Evolutionary conservation across 176 grass and related monocot genomes (phyloP).

Genomic region (Avena atlantica): DNA sequence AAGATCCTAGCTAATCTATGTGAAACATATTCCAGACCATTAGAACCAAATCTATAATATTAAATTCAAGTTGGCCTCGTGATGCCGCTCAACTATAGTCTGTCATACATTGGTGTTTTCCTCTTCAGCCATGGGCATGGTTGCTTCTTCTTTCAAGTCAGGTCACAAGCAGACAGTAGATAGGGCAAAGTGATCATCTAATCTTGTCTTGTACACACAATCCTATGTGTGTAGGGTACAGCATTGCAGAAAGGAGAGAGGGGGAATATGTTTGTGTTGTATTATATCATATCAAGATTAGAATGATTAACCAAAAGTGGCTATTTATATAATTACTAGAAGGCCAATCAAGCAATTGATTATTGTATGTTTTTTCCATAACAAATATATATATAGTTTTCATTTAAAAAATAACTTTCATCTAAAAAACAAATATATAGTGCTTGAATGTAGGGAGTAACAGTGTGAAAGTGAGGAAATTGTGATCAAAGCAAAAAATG

Average conservation of each 20-base stretch:
- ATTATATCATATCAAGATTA: slow-evolving; percentile 36
- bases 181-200: slow-evolving; percentile 37
- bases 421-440: too few species aligned
- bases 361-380: not conserved
- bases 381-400: not conserved
- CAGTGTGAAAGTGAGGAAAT: too few species aligned
- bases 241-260: not conserved
- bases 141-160: slow-evolving; percentile 49
- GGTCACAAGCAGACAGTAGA: slow-evolving; percentile 58
- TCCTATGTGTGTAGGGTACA: slow-evolving; percentile 29
- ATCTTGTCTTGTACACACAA: slow-evolving; percentile 50
- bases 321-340: not conserved
- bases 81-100: slow-evolving; percentile 24
- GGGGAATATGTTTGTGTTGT: not conserved
- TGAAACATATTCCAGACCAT: slow-evolving; percentile 14
- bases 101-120: slow-evolving; percentile 29
- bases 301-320: not conserved
- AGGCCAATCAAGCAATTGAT: not conserved
- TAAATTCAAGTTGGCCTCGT: slow-evolving; percentile 15
- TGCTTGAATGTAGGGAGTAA: too few species aligned
- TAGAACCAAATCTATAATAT: slow-evolving; percentile 1
- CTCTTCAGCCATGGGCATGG: slow-evolving; percentile 34
- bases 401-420: too few species aligned
- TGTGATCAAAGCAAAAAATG: not conserved
- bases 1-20: not conserved